These are phyloP conservation scores for Eleusine coracana DNA, from an alignment of 176 grass and related monocot genomes.

Conservation along the genomic window DNA sequence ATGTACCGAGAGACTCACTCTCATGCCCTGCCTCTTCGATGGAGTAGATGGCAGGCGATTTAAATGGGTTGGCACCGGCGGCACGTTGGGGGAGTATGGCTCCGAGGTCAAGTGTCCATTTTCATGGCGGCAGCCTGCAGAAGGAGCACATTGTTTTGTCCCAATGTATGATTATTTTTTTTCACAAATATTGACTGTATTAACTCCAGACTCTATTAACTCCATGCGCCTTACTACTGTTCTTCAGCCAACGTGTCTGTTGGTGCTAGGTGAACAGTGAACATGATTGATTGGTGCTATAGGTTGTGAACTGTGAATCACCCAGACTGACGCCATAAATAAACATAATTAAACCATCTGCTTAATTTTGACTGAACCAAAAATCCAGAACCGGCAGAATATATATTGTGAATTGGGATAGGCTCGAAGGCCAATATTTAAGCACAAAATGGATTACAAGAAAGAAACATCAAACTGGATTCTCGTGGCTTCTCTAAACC, in stretches of 20 bases:
- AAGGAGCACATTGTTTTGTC: constrained; percentile 1
- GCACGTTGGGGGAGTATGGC: constrained; percentile 45
- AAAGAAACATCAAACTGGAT: not conserved
- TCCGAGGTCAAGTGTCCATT: constrained; percentile 15
- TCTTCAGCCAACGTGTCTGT: too few species aligned
- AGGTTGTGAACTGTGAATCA: too few species aligned
- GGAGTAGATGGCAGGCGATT: constrained; percentile 29
- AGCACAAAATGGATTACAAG: not conserved
- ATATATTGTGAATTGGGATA: not conserved
- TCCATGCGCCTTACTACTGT: too few species aligned
- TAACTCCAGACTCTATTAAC: too few species aligned
- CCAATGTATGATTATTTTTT: not conserved
- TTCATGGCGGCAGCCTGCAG: constrained; percentile 35
- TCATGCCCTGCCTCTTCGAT: not conserved
- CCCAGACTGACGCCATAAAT: too few species aligned
- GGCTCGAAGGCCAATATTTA: not conserved
- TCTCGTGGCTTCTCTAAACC: not conserved
- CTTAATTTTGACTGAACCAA: too few species aligned
- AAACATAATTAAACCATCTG: too few species aligned
- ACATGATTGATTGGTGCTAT: too few species aligned
- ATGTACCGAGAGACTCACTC: not conserved
- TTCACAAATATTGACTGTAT: too few species aligned
- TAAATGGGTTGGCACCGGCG: constrained; percentile 15
- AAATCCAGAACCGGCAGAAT: not conserved
- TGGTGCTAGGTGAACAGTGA: too few species aligned